Percentiles rank a stretch among this genome's conserved stretches.
Evolutionary conservation across 495 filamentous ascomycete genomes (phyloP).

Genomic region (Talaromyces wortmannii): DNA sequence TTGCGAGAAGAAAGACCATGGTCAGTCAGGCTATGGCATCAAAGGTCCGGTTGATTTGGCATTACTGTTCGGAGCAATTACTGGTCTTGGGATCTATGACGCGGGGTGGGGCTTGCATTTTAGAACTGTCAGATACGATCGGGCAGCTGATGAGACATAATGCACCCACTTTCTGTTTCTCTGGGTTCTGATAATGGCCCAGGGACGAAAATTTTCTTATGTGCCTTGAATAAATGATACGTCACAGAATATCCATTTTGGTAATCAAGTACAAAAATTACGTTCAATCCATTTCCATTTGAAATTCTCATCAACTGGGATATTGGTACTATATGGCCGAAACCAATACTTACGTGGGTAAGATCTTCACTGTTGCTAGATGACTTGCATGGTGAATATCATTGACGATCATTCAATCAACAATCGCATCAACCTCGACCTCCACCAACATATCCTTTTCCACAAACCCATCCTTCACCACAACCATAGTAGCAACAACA

Average conservation of each 20-base stretch:
- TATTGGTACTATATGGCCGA: too few relatives aligned
- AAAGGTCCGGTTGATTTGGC: not conserved
- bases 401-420: conserved; percentile 5
- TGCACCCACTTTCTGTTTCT: not conserved
- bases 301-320: too few relatives aligned
- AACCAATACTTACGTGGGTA: too few relatives aligned
- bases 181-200: not conserved
- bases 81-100: not conserved
- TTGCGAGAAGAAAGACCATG: not conserved
- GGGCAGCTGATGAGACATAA: not conserved
- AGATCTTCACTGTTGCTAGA: too few relatives aligned
- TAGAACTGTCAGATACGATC: not conserved
- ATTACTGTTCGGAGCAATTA: not conserved
- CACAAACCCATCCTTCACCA: conserved; percentile 31
- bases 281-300: too few relatives aligned
- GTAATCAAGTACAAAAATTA: not conserved
- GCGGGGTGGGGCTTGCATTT: not conserved
- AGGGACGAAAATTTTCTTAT: not conserved
- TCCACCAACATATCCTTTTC: conserved; percentile 38
- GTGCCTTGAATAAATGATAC: not conserved
- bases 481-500: conserved; percentile 36
- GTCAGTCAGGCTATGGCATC: not conserved
- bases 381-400: too few relatives aligned
- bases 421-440: conserved; percentile 39
- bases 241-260: not conserved